These are phyloP conservation scores for Amoebophrya sp. DNA, from an alignment of 169 alveolate species.

Conservation along the genomic window DNA sequence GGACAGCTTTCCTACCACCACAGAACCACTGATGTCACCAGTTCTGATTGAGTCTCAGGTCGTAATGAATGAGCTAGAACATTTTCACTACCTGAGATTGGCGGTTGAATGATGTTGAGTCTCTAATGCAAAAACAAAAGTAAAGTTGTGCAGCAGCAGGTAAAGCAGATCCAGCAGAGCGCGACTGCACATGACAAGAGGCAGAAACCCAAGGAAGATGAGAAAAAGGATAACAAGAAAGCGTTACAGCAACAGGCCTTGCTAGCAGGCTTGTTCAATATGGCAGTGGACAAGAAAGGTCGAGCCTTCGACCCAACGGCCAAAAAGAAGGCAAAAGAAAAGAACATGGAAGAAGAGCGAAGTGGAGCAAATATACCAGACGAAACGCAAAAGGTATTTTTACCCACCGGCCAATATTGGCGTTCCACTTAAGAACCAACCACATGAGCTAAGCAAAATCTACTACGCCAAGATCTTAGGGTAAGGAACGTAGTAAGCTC, in stretches of 20 bases:
- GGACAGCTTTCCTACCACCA: too few species aligned
- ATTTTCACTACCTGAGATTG: too few species aligned
- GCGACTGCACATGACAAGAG: neutral
- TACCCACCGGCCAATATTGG: too few species aligned
- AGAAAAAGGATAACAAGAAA: neutral
- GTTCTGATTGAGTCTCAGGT: too few species aligned
- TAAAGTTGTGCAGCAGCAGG: neutral
- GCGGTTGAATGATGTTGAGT: too few species aligned
- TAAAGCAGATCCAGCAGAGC: neutral
- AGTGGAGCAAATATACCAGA: neutral
- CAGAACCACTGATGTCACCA: too few species aligned
- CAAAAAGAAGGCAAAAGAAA: neutral
- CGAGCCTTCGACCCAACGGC: neutral
- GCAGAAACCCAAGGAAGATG: neutral
- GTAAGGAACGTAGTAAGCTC: too few species aligned
- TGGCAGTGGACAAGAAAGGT: neutral
- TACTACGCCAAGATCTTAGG: too few species aligned
- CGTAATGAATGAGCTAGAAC: too few species aligned
- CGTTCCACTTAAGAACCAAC: too few species aligned
- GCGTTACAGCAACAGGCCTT: neutral
- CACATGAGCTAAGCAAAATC: too few species aligned
- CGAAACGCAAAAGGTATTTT: neutral
- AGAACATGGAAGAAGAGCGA: neutral
- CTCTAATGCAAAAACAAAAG: neutral
- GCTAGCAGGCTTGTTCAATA: neutral